phyloP scores from a whole-genome alignment of 2,329 filamentous ascomycete species.

The Canariomyces notabilis region DNA sequence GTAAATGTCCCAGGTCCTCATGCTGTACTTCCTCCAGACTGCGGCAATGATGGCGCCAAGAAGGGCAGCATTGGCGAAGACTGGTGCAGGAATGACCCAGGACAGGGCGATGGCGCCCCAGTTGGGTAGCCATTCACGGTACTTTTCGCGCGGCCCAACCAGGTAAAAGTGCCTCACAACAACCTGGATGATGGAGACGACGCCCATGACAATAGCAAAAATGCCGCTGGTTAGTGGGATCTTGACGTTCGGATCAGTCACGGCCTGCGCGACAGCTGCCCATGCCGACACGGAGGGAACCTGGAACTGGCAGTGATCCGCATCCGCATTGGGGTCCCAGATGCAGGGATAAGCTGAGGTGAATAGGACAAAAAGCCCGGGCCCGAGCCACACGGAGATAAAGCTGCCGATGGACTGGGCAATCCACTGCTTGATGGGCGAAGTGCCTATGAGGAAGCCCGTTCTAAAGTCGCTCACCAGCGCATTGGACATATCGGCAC shows the following conservation, averaged over 20 bases:
- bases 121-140: conserved; percentile 53
- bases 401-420: conserved; percentile 59
- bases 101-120: conserved; percentile 57
- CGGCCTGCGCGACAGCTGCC: conserved; percentile 59
- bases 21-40: conserved; percentile 50
- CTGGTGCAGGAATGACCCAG: conserved; percentile 52
- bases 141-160: conserved; percentile 48
- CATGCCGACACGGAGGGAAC: conserved; percentile 62
- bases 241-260: conserved; percentile 51
- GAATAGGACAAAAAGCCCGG: conserved; percentile 64
- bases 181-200: conserved; percentile 47
- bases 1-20: conserved; percentile 51
- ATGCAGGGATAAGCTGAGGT: conserved; percentile 65
- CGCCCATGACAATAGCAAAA: conserved; percentile 52
- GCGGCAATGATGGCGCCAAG: conserved; percentile 49
- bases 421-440: conserved; percentile 61
- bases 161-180: conserved; percentile 51
- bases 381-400: conserved; percentile 61
- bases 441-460: conserved; percentile 61
- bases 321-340: conserved; percentile 37
- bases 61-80: conserved; percentile 54
- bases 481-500: conserved; percentile 49
- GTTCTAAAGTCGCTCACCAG: conserved; percentile 62
- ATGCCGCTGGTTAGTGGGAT: conserved; percentile 53
- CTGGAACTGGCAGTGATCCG: conserved; percentile 51